Evolutionary conservation across 257 asterid genomes (phyloP), one percentile per base, ranked within the genome.

Genomic region (Solanum pinnatisectum): DNA sequence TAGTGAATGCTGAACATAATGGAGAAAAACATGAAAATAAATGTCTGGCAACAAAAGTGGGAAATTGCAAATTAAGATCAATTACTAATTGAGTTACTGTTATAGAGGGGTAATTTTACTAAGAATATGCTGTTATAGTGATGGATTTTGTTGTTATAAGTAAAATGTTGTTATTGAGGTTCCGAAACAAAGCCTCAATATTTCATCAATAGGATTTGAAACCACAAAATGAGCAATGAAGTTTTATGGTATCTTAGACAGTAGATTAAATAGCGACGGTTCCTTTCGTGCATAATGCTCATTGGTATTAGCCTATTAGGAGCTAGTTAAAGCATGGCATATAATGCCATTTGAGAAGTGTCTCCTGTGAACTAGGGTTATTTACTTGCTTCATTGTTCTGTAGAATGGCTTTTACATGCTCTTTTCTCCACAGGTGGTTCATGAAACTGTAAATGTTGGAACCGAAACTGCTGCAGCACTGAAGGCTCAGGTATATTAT

Each of bases 381-480:
- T 84, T 68, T 30, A 35, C 78, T 77, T 63, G 83, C 77, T 87
- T 56, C 36, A 65, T 35, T 72, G 84, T 70, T 88, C 60, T 87
- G 73, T 79, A 87, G 87, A 78, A 84, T 89, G 83, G 87, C 72
- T 39, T 33, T 84, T 60, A 60, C 67, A 76, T 88, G 65, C 76
- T 88, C 89, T 83, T 20, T 86, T 87, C 88, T 87, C 87, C 73
- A 39, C 90, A 97, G 99, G 99, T 97, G 92, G 99, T 97, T 90
- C 99, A 94, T 68, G 95, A 95, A 12, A 95, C 99, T 39, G 37
- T 97, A 84, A 91, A 94, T 85, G 99, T 96, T 88, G 99, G 99
- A 87, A 96, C 99, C 11, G 98, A 97, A 88, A 95, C 99, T 84
- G 99, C 99, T 60, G 98, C 98, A 65, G 96, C 99, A 89, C 96